Conservation (phyloP, 306 rosid genomes). For the Datisca glomerata region DNA sequence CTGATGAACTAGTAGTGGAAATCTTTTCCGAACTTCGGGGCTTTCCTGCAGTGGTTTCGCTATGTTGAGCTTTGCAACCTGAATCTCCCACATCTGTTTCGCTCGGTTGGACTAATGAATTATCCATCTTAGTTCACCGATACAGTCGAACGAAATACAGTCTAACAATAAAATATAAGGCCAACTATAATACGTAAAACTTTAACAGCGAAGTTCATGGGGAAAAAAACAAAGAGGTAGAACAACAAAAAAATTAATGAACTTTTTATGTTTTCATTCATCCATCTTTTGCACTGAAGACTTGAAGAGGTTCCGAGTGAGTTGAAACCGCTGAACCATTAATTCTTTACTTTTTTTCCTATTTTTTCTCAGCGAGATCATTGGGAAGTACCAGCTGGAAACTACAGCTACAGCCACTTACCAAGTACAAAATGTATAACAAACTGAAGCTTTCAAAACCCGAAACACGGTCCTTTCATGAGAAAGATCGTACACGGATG, state of each 20-base stretch:
- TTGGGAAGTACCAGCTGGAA: constrained; percentile 9
- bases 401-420: constrained; percentile 10
- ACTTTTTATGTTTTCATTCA: too few species aligned
- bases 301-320: too few species aligned
- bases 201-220: too few species aligned
- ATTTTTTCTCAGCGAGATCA: constrained; percentile 5
- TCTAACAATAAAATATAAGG: constrained; percentile 1
- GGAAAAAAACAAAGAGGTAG: neutral
- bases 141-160: constrained; percentile 7
- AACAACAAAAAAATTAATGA: too few species aligned
- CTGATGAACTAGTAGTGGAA: constrained; percentile 17
- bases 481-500: constrained; percentile 11
- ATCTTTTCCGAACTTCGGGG: constrained; percentile 17
- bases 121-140: constrained; percentile 43
- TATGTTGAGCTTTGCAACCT: constrained; percentile 20
- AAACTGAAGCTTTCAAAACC: constrained; percentile 12
- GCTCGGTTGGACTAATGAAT: constrained; percentile 18
- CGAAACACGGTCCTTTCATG: constrained; percentile 2
- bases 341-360: too few species aligned
- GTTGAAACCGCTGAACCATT: too few species aligned
- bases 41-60: constrained; percentile 29
- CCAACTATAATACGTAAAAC: too few species aligned
- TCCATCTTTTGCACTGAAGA: too few species aligned
- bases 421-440: constrained; percentile 7
- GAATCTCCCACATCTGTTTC: constrained; percentile 48